phyloP scores from a whole-genome alignment of 805 yeast species.

The Lipomyces yamadae region DNA sequence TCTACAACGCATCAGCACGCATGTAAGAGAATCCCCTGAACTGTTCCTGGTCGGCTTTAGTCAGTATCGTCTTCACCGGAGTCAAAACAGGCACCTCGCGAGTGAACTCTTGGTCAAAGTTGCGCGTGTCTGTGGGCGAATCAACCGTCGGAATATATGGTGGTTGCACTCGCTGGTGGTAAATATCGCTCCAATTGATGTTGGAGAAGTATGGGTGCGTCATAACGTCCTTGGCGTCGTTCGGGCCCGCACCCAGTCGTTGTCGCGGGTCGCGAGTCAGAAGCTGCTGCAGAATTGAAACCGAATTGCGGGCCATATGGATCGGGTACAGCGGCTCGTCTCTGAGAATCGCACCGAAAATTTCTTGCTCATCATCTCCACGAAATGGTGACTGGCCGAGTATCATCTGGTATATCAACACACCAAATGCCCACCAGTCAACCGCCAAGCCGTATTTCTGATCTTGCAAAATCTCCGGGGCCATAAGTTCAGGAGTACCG shows the following conservation, averaged over 20 bases:
- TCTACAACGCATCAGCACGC: conserved; percentile 24
- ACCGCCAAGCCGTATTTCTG: conserved; percentile 92
- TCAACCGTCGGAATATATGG: conserved; percentile 89
- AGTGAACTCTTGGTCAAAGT: conserved; percentile 89
- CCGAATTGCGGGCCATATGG: conserved; percentile 96
- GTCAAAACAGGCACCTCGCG: conserved; percentile 51
- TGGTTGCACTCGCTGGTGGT: conserved; percentile 72
- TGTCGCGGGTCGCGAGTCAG: conserved; percentile 84
- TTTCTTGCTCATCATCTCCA: conserved; percentile 97
- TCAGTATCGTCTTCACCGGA: conserved; percentile 86
- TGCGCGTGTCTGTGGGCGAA: conserved; percentile 87
- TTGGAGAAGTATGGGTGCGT: conserved; percentile 91
- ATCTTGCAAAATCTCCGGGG: conserved; percentile 94
- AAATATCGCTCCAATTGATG: conserved; percentile 86
- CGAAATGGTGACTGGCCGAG: conserved; percentile 95
- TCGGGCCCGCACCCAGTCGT: conserved; percentile 84
- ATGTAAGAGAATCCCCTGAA: conserved; percentile 96
- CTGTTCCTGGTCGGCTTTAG: conserved; percentile 90
- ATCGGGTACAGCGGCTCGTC: conserved; percentile 97
- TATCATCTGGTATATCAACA: conserved; percentile 92
- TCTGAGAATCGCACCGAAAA: conserved; percentile 91
- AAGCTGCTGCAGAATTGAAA: conserved; percentile 87
- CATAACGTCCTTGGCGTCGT: conserved; percentile 93
- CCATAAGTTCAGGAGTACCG: conserved; percentile 99
- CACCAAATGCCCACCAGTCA: conserved; percentile 99